Conservation (phyloP, 2,329 filamentous ascomycete species). For the Sporothrix euskadiensis region DNA sequence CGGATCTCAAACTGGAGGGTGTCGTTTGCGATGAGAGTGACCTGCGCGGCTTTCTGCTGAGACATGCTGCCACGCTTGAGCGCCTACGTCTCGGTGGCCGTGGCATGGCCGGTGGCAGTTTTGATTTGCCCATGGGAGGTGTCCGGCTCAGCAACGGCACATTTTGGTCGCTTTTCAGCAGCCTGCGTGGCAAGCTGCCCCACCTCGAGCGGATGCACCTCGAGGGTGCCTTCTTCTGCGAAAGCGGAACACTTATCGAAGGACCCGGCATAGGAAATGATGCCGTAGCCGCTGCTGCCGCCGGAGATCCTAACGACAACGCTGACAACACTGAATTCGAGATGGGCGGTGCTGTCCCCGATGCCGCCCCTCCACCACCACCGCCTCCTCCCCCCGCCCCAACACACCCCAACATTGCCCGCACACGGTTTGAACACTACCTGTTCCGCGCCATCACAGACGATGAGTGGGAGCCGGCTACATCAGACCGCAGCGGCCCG, state of each 20-base stretch:
- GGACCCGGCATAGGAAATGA: neutral
- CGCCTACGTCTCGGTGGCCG: conserved; percentile 49
- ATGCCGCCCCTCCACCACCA: neutral
- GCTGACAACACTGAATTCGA: neutral
- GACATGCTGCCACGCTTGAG: conserved; percentile 44
- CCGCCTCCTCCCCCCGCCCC: neutral
- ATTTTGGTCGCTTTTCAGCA: conserved; percentile 47
- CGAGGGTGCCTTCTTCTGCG: conserved; percentile 50
- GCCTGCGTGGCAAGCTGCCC: conserved; percentile 42
- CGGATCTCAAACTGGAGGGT: conserved; percentile 47
- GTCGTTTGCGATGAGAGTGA: conserved; percentile 48
- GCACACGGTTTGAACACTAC: conserved; percentile 42
- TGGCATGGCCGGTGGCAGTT: conserved; percentile 41
- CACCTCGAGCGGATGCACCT: conserved; percentile 47
- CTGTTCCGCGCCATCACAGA: conserved; percentile 47
- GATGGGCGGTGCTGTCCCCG: neutral
- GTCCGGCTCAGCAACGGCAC: conserved; percentile 49
- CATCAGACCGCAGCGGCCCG: conserved; percentile 24
- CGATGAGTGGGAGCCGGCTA: conserved; percentile 43
- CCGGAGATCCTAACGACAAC: neutral
- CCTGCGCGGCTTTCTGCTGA: conserved; percentile 46
- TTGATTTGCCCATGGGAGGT: conserved; percentile 43
- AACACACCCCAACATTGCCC: conserved; percentile 1
- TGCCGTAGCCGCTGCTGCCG: neutral
- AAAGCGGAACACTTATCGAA: conserved; percentile 29